These are phyloP conservation scores for Solanum appendiculatum DNA, from an alignment of 257 asterid genomes.

Conservation along the genomic window DNA sequence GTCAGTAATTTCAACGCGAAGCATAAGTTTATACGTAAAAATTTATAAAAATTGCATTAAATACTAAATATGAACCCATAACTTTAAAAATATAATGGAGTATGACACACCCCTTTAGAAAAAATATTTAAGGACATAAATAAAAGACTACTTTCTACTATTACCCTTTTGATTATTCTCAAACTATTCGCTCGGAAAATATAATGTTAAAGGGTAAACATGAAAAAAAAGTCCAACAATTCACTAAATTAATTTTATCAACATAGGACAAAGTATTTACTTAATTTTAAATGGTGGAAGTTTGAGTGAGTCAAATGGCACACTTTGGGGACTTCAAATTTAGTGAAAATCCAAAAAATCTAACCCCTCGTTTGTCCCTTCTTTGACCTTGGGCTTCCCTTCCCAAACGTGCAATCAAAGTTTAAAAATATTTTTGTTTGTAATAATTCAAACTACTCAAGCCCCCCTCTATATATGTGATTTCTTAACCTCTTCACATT, in stretches of 20 bases:
- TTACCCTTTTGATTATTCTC: too few relatives aligned
- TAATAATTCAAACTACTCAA: slow-evolving; percentile 15
- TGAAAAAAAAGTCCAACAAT: background rate
- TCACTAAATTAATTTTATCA: background rate
- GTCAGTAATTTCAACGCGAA: background rate
- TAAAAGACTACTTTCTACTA: background rate
- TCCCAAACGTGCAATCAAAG: slow-evolving; percentile 65
- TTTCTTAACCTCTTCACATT: slow-evolving; percentile 3
- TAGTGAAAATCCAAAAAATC: slow-evolving; percentile 42
- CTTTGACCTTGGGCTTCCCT: slow-evolving; percentile 78
- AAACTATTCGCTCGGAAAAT: background rate
- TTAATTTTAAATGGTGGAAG: background rate
- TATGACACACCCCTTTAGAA: background rate
- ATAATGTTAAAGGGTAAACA: background rate
- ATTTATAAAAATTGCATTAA: background rate
- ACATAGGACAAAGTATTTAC: background rate
- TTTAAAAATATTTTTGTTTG: slow-evolving; percentile 12
- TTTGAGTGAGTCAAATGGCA: slow-evolving; percentile 40
- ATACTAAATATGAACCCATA: background rate
- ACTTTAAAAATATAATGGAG: background rate
- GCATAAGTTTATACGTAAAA: background rate
- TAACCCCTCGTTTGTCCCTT: slow-evolving; percentile 70
- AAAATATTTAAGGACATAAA: background rate
- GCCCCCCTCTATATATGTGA: background rate
- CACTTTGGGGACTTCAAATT: slow-evolving; percentile 37